Evolutionary conservation across 1,139 yeast genomes (phyloP).

Genomic region (Suhomyces bokatorum): DNA sequence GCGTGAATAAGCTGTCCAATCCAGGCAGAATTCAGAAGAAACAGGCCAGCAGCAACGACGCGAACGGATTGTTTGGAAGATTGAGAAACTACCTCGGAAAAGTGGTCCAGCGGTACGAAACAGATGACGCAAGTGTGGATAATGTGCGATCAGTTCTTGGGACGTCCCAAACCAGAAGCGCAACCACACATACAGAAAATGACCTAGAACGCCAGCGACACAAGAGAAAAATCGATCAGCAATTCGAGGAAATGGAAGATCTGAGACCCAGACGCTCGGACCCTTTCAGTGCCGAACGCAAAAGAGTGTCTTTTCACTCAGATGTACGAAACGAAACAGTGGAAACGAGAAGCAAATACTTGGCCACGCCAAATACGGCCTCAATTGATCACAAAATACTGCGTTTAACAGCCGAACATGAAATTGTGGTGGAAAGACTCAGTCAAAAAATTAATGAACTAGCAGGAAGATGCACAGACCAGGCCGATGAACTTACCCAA

Average conservation of each 20-base stretch:
- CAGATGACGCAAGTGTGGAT: constrained; percentile 13
- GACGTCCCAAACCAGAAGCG: neutral
- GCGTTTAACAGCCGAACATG: neutral
- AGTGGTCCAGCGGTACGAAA: constrained; percentile 12
- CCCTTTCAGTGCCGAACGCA: neutral
- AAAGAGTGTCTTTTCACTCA: neutral
- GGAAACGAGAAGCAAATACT: neutral
- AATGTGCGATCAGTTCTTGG: constrained; percentile 5
- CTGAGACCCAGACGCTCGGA: neutral
- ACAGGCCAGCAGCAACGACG: neutral
- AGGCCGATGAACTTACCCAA: neutral
- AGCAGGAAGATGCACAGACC: neutral
- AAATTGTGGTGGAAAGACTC: neutral
- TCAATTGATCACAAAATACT: neutral
- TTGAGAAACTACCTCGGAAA: constrained; percentile 13
- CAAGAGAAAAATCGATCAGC: neutral
- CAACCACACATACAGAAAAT: neutral
- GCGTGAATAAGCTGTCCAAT: neutral
- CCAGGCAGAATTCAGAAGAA: neutral
- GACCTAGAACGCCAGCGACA: neutral
- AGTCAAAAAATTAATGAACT: neutral
- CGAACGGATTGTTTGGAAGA: constrained; percentile 10
- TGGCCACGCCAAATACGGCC: neutral
- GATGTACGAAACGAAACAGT: neutral
- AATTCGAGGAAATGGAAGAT: constrained; percentile 1